These are phyloP conservation scores for Talaromyces verruculosus DNA, from an alignment of 2,329 filamentous ascomycete species.

Conservation along the genomic window DNA sequence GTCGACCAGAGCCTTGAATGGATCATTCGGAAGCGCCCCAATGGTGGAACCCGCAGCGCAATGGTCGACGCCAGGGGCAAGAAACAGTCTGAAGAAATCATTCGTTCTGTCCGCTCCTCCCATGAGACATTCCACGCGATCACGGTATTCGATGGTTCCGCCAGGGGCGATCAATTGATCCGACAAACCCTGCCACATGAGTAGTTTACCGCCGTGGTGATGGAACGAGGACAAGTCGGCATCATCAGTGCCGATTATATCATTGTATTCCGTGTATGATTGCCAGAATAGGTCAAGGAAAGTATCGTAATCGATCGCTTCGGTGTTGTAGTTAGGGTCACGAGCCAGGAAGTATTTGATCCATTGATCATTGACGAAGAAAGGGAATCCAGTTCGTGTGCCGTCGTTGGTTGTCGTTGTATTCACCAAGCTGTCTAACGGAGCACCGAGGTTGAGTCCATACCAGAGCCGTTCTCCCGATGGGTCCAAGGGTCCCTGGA, in stretches of 20 bases:
- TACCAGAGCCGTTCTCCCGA: constrained; percentile 34
- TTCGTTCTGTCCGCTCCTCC: constrained; percentile 26
- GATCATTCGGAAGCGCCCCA: constrained; percentile 24
- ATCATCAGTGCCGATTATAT: constrained; percentile 39
- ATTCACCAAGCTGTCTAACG: constrained; percentile 29
- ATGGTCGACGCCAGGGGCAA: constrained; percentile 42
- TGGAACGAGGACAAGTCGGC: constrained; percentile 42
- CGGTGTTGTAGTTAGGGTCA: constrained; percentile 33
- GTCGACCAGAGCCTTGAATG: constrained; percentile 22
- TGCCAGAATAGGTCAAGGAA: constrained; percentile 28
- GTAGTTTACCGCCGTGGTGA: constrained; percentile 41
- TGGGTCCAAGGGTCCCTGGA: constrained; percentile 31
- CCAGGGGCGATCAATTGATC: constrained; percentile 42
- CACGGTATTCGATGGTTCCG: constrained; percentile 41
- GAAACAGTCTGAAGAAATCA: constrained; percentile 42
- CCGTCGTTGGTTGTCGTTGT: constrained; percentile 29
- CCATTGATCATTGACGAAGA: constrained; percentile 35
- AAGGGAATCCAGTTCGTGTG: constrained; percentile 30
- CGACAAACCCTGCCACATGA: constrained; percentile 46
- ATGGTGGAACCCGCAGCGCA: constrained; percentile 32
- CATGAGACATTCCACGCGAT: constrained; percentile 29
- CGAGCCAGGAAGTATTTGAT: constrained; percentile 36
- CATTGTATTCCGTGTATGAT: constrained; percentile 33
- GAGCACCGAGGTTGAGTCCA: constrained; percentile 32
- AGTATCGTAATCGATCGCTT: constrained; percentile 32